Conservation (phyloP, 768 basidiomycete species). For the Bullera alba region DNA sequence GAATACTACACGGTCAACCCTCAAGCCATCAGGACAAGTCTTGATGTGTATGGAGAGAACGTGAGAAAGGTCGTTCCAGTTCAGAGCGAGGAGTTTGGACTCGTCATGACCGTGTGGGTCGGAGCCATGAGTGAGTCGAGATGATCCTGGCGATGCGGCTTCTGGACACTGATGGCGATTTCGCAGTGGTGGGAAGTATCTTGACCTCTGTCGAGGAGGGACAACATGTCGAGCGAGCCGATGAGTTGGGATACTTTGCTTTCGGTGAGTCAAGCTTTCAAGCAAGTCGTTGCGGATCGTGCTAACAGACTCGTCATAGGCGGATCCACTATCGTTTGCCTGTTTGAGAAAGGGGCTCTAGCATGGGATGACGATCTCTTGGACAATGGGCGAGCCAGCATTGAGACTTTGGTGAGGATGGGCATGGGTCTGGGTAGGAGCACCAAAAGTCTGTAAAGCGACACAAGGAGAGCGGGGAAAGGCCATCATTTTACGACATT, state of each 20-base stretch:
- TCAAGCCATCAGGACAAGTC: slow-evolving; percentile 80
- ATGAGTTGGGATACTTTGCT: slow-evolving; percentile 91
- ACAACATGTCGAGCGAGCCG: slow-evolving; percentile 66
- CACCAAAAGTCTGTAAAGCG: too few species aligned
- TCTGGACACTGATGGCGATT: neutral
- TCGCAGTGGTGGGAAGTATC: slow-evolving; percentile 67
- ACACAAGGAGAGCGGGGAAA: too few species aligned
- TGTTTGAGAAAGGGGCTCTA: slow-evolving; percentile 78
- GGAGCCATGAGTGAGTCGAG: slow-evolving; percentile 46
- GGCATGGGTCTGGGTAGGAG: slow-evolving; percentile 70
- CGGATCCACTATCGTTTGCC: slow-evolving; percentile 81
- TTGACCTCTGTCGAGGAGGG: slow-evolving; percentile 79
- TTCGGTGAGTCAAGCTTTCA: slow-evolving; percentile 59
- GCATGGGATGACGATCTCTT: slow-evolving; percentile 88
- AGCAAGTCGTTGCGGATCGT: neutral
- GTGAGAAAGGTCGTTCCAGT: slow-evolving; percentile 86
- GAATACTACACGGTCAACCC: slow-evolving; percentile 99
- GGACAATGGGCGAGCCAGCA: slow-evolving; percentile 71
- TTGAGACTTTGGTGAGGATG: slow-evolving; percentile 82
- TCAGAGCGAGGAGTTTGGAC: slow-evolving; percentile 78
- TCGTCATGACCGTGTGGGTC: slow-evolving; percentile 71
- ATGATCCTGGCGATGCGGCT: neutral
- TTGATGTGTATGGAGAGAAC: slow-evolving; percentile 94
- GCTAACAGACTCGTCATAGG: slow-evolving; percentile 49
- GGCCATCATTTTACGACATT: too few species aligned